Evolutionary conservation across 495 filamentous ascomycete species (phyloP), one percentile per base, ranked within the genome.

Genomic region (Filosporella fistucella): DNA sequence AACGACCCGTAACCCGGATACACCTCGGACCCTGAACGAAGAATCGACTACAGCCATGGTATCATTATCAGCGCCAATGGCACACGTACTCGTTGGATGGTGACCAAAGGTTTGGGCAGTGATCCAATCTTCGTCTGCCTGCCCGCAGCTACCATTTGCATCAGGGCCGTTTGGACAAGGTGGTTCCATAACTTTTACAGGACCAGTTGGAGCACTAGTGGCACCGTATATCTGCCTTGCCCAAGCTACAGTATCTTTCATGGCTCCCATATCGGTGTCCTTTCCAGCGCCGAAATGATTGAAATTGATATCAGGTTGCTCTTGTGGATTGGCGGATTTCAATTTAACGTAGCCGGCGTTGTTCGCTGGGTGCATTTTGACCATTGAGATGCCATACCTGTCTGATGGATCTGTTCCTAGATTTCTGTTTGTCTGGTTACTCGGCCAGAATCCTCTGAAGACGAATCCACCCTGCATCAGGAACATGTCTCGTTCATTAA

Each of bases 21-120:
- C 69, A 0, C 76, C 75, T 14, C 75, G 64, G 2, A 85, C 80
- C 0, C 74, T 55, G 53, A 84, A 80, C 50, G 72, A 65, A 1
- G 65, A 62, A 55, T 84, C 78, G 43, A 85, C 43, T 13, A 82
- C 79, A 1, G 79, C 80, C 57, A 74, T 65, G 12, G 67, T 59
- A 48, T 84, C 78, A 9, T 59, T 59, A 43, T 78, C 77, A 0
- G 62, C 54, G 7, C 80, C 81, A 51, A 83, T 85, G 12, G 78
- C 61, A 45, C 68, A 74, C 12, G 76, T 77, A 46, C 74, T 78
- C 21, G 69, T 75, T 2, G 76, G 77, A 51, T 84, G 80, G 38
- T 83, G 78, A 0, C 77, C 76, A 74, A 76, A 85, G 2, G 75
- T 63, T 36, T 69, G 63, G 23, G 72, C 62, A 55, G 70, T 71